Base-by-base conservation (phyloP, 192 early-diverging fungal genomes). In the Podila verticillata region DNA sequence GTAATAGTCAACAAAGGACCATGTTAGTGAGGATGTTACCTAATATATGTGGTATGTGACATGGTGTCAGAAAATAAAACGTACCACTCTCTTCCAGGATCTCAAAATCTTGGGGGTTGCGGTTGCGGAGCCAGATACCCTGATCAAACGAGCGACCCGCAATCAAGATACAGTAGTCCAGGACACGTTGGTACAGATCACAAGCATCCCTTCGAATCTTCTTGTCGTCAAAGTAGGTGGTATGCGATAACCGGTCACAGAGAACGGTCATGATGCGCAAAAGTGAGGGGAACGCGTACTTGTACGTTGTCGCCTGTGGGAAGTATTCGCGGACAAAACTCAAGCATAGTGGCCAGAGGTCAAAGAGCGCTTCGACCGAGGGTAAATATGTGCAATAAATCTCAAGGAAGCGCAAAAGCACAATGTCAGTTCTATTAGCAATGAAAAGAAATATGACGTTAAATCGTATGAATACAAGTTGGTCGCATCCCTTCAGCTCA, bases 131-230 rank as follows among this genome's bases (percentile, higher is more conserved):
- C 91, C 91, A 92, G 5, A 90, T 65, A 31, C 89, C 88, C 57
- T 94, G 91, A 34, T 94, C 93, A 70, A 94, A 92, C 26, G 92
- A 86, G 22, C 90, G 89, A 10, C 94, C 95, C 0, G 89, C 89
- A 62, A 93, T 91, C 49, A 92, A 79, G 22, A 95, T 89, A 69
- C 94, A 94, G 34, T 88, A 89, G 59, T 96, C 95, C 28, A 92
- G 72, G 49, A 92, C 85, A 4, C 89, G 83, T 62, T 85, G 82
- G 59, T 88, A 90, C 4, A 85, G 57, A 26, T 90, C 89, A 48
- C 72, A 78, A 28, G 85, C 88, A 34, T 93, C 91, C 34, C 82
- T 84, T 0, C 91, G 82, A 31, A 86, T 75, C 51, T 89, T 83
- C 57, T 89, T 92, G 59, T 94, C 93, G 9, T 92, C 88, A 78